Evolutionary conservation across 176 grass and related monocot genomes (phyloP).

Genomic region (Musa itinerans): DNA sequence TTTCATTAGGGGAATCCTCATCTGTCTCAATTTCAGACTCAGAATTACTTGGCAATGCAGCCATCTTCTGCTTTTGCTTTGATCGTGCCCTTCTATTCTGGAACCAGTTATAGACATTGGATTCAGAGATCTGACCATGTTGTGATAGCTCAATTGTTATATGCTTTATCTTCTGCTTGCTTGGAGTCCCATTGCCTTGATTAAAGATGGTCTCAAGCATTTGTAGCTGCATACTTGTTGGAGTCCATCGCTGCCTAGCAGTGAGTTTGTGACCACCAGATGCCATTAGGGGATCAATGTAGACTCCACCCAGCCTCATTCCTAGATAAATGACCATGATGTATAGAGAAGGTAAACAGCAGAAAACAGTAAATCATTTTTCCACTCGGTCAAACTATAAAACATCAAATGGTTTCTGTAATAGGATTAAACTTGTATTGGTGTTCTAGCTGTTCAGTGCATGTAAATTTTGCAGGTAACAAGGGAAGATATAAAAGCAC

Average conservation of each 20-base stretch:
- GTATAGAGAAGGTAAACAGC: not conserved
- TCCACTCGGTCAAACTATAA: no score
- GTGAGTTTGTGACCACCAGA: not conserved
- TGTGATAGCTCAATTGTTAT: constrained; percentile 14
- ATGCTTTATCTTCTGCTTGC: constrained; percentile 18
- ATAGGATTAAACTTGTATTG: no score
- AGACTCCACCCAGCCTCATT: constrained; percentile 4
- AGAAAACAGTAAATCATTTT: no score
- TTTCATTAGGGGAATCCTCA: not conserved
- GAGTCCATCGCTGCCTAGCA: constrained; percentile 17
- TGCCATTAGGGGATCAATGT: constrained; percentile 1
- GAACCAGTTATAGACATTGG: constrained; percentile 21
- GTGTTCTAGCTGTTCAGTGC: no score
- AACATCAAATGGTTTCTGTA: no score
- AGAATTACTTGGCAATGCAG: not conserved
- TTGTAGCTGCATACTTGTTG: constrained; percentile 13
- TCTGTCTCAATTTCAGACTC: constrained; percentile 13
- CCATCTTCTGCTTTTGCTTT: constrained; percentile 7
- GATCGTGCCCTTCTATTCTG: constrained; percentile 18
- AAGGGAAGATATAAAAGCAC: not conserved
- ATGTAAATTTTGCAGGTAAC: no score
- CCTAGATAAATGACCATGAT: not conserved
- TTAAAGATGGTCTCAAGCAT: constrained; percentile 20
- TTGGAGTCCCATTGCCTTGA: constrained; percentile 13
- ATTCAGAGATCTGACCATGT: constrained; percentile 17